Evolutionary conservation across 768 basidiomycete genomes (phyloP).

Genomic region (Pleurotus pulmonarius): DNA sequence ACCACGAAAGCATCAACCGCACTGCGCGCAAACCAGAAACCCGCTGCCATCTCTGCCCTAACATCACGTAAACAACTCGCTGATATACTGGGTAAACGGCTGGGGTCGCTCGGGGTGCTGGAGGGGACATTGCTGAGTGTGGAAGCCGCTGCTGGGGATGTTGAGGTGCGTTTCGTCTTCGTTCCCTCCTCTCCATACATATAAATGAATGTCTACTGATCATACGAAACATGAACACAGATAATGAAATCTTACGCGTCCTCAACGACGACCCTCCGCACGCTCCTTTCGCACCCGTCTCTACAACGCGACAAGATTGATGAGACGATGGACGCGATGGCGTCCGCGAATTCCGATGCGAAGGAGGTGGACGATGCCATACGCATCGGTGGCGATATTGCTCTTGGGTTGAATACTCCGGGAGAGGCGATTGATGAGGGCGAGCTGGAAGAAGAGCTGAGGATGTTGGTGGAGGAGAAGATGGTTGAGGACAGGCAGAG

Average conservation of each 20-base stretch:
- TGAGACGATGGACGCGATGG: constrained; percentile 83
- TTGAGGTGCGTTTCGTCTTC: constrained; percentile 54
- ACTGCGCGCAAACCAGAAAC: constrained; percentile 66
- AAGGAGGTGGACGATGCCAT: constrained; percentile 81
- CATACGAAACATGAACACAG: constrained; percentile 32
- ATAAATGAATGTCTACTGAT: background rate
- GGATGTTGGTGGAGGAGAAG: constrained; percentile 40
- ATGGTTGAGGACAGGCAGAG: constrained; percentile 19
- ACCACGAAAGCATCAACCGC: constrained; percentile 63
- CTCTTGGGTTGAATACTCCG: constrained; percentile 45
- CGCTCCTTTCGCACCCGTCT: constrained; percentile 76
- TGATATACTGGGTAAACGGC: constrained; percentile 69
- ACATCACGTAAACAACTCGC: constrained; percentile 80
- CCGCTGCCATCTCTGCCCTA: constrained; percentile 72
- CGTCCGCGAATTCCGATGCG: constrained; percentile 79
- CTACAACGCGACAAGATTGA: constrained; percentile 78
- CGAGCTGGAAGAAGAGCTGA: constrained; percentile 64
- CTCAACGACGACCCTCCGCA: constrained; percentile 72
- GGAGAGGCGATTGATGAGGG: constrained; percentile 37
- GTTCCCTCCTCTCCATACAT: background rate
- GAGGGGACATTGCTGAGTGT: constrained; percentile 76
- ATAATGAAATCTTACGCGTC: constrained; percentile 85
- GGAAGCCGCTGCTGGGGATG: constrained; percentile 85
- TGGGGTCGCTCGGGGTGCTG: constrained; percentile 70
- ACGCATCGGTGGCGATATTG: constrained; percentile 59